phyloP scores from a whole-genome alignment of 2,329 filamentous ascomycete genomes.

The Pezicula carpinea region DNA sequence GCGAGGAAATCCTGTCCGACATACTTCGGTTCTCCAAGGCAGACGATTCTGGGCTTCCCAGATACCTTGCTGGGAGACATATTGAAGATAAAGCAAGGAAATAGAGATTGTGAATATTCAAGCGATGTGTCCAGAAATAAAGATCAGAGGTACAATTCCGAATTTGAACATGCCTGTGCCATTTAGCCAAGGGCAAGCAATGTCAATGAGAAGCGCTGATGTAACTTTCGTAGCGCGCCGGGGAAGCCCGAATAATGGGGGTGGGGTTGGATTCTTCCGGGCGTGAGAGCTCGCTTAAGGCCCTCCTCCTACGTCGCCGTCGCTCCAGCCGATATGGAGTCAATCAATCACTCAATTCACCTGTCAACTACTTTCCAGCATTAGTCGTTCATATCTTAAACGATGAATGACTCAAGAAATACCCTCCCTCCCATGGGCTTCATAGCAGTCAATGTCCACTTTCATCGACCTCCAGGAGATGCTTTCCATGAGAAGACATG shows the following conservation, averaged over 20 bases:
- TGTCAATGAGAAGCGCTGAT: too few species aligned
- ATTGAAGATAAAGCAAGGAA: background rate
- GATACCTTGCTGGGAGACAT: conserved; percentile 11
- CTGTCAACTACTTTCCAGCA: too few species aligned
- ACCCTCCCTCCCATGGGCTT: conserved; percentile 28
- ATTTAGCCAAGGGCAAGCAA: too few species aligned
- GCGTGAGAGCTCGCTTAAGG: background rate
- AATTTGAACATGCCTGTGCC: too few species aligned
- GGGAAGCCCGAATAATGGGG: background rate
- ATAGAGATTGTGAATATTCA: background rate
- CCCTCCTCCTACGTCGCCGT: too few species aligned
- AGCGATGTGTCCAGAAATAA: too few species aligned
- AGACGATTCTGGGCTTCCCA: conserved; percentile 36
- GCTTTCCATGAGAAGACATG: conserved; percentile 32
- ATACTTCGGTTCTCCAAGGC: conserved; percentile 36
- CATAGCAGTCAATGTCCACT: conserved; percentile 30
- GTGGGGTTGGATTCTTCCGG: background rate
- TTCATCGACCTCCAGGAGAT: conserved; percentile 33
- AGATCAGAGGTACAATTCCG: too few species aligned
- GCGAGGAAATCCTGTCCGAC: conserved; percentile 35
- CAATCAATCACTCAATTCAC: too few species aligned
- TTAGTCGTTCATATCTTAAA: too few species aligned
- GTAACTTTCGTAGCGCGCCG: background rate
- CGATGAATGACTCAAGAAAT: too few species aligned
- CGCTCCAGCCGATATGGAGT: too few species aligned